Conservation (phyloP, 2,329 filamentous ascomycete genomes). For the Xylogone sp. region DNA sequence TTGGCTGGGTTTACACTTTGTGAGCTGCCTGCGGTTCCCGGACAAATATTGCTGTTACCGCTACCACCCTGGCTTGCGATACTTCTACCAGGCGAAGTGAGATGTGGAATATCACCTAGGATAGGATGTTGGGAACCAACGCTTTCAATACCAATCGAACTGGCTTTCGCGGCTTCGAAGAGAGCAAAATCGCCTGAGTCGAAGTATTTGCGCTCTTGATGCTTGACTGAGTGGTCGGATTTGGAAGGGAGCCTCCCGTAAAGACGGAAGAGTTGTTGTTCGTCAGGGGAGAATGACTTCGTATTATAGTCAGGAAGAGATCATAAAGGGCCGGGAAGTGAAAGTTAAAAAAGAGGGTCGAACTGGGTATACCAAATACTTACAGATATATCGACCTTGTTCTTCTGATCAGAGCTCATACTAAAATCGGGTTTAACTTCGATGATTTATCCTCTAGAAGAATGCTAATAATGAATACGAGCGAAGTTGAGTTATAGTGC, state of each 20-base stretch:
- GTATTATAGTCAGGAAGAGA: background rate
- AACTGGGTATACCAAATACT: too few relatives aligned
- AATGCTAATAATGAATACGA: too few relatives aligned
- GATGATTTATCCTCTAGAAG: too few relatives aligned
- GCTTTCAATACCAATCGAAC: slow-evolving; percentile 82
- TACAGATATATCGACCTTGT: too few relatives aligned
- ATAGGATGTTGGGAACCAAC: slow-evolving; percentile 90
- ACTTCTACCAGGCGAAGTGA: slow-evolving; percentile 54
- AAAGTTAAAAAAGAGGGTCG: too few relatives aligned
- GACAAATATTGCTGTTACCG: slow-evolving; percentile 36
- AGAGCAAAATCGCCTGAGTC: slow-evolving; percentile 92
- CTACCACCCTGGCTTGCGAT: slow-evolving; percentile 29
- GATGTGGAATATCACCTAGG: slow-evolving; percentile 87
- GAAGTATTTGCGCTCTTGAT: slow-evolving; percentile 96
- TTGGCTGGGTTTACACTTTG: slow-evolving; percentile 76
- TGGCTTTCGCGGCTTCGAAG: slow-evolving; percentile 92
- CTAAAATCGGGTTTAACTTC: too few relatives aligned
- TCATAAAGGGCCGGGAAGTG: too few relatives aligned
- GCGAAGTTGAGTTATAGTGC: too few relatives aligned
- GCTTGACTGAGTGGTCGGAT: slow-evolving; percentile 92
- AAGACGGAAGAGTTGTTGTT: slow-evolving; percentile 88
- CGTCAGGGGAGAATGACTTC: slow-evolving; percentile 82
- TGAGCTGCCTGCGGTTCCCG: slow-evolving; percentile 39
- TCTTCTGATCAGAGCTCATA: too few relatives aligned
- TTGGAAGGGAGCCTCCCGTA: slow-evolving; percentile 95